Percentiles rank a stretch among this genome's conserved stretches.
These are phyloP conservation scores for Solanum hybrid DNA, from an alignment of 305 asterid genomes.

Conservation along the genomic window DNA sequence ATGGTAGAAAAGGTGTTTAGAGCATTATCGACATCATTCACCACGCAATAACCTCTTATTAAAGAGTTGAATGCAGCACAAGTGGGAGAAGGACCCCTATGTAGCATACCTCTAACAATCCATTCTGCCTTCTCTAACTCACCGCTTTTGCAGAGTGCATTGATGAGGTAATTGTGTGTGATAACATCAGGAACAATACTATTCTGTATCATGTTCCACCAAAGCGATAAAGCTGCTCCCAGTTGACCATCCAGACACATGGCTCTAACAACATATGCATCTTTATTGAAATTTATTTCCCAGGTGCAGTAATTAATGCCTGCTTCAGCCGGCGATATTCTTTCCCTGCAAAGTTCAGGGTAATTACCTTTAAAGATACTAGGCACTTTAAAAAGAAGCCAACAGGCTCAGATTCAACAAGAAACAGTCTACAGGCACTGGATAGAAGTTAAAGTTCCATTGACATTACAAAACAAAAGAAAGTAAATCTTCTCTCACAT, in stretches of 20 bases:
- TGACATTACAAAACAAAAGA: background rate
- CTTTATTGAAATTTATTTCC: conserved; percentile 23
- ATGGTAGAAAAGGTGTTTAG: conserved; percentile 49
- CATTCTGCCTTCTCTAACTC: conserved; percentile 53
- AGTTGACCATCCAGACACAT: conserved; percentile 60
- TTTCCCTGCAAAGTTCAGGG: conserved; percentile 44
- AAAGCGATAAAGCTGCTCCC: conserved; percentile 48
- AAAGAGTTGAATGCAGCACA: conserved; percentile 79
- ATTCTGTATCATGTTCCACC: conserved; percentile 44
- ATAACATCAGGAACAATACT: conserved; percentile 47
- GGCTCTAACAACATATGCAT: conserved; percentile 35
- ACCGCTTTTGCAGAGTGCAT: conserved; percentile 60
- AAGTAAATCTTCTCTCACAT: background rate
- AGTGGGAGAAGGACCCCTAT: conserved; percentile 55
- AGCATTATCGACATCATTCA: conserved; percentile 49
- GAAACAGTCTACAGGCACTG: background rate
- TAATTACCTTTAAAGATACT: background rate
- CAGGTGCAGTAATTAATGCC: conserved; percentile 14
- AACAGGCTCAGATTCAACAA: background rate
- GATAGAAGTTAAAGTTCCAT: background rate
- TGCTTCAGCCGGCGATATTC: conserved; percentile 30
- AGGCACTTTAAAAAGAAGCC: background rate
- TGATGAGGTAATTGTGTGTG: conserved; percentile 60
- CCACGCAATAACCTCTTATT: conserved; percentile 58
- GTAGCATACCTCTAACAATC: conserved; percentile 52